phyloP scores from a whole-genome alignment of 768 basidiomycete genomes.

The Mycena alexandri region DNA sequence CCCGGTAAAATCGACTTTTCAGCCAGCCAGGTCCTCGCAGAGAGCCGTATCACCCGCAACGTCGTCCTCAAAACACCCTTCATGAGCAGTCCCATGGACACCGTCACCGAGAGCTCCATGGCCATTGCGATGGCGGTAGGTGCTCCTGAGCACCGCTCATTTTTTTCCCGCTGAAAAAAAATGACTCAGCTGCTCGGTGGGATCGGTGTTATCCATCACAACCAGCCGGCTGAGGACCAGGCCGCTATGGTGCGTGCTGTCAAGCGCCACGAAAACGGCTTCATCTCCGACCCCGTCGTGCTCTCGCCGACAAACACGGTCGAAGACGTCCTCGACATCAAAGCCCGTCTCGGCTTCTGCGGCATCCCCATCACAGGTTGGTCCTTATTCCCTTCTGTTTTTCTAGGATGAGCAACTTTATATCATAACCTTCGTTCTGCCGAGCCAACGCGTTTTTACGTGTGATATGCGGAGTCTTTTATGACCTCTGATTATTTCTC shows the following conservation, averaged over 20 bases:
- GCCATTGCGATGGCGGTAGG: constrained; percentile 92
- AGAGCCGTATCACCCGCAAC: constrained; percentile 91
- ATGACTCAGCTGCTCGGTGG: constrained; percentile 84
- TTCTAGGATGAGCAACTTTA: constrained; percentile 60
- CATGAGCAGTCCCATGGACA: constrained; percentile 99
- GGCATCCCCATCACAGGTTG: constrained; percentile 97
- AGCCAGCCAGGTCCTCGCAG: constrained; percentile 82
- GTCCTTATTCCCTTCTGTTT: constrained; percentile 50
- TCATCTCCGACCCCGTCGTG: constrained; percentile 95
- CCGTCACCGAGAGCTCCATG: constrained; percentile 96
- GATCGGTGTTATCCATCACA: constrained; percentile 98
- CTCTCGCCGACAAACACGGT: constrained; percentile 83
- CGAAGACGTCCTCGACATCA: constrained; percentile 93
- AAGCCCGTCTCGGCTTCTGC: constrained; percentile 91
- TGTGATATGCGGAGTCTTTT: constrained; percentile 79
- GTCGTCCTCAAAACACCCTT: constrained; percentile 95
- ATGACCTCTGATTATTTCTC: constrained; percentile 51
- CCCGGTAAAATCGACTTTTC: constrained; percentile 97
- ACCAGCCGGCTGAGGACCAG: constrained; percentile 85
- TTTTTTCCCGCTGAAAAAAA: constrained; percentile 25
- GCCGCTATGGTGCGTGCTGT: constrained; percentile 98
- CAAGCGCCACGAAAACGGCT: constrained; percentile 98
- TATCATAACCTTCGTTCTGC: constrained; percentile 91
- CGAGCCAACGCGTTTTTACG: constrained; percentile 74
- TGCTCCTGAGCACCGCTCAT: constrained; percentile 16